phyloP scores from a whole-genome alignment of 805 yeast genomes.

The Yamadazyma nakazawae region DNA sequence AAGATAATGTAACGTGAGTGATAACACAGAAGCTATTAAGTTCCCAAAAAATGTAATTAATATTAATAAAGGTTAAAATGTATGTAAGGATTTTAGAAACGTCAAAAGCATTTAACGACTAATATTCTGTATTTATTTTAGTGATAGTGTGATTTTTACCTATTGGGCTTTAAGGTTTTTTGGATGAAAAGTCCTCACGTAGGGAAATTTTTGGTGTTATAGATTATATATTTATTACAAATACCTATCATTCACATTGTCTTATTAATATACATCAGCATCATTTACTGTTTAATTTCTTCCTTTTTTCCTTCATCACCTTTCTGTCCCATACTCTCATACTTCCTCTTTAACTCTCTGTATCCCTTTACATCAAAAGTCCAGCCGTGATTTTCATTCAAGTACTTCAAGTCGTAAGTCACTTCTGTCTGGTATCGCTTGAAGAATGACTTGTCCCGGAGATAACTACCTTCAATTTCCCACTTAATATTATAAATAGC shows the following conservation, averaged over 20 bases:
- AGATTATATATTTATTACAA: too few relatives aligned
- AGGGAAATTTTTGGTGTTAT: too few relatives aligned
- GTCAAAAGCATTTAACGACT: too few relatives aligned
- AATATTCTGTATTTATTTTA: too few relatives aligned
- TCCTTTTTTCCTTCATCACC: background rate
- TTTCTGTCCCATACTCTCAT: constrained; percentile 3
- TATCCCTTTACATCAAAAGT: constrained; percentile 27
- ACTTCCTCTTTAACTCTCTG: constrained; percentile 26
- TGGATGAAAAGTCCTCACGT: too few relatives aligned
- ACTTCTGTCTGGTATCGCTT: constrained; percentile 28
- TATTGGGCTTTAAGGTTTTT: too few relatives aligned
- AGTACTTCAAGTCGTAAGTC: constrained; percentile 19
- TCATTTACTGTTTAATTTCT: background rate
- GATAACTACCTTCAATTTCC: constrained; percentile 32
- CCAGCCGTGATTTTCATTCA: constrained; percentile 28
- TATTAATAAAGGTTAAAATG: too few relatives aligned
- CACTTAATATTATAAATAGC: constrained; percentile 57
- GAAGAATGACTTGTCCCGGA: constrained; percentile 25
- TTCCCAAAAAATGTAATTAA: too few relatives aligned
- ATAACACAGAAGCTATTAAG: too few relatives aligned
- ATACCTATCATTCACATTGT: background rate
- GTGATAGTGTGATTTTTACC: background rate
- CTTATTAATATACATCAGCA: background rate
- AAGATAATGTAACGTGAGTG: background rate
- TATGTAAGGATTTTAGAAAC: too few relatives aligned